phyloP scores from a whole-genome alignment of 176 grass and related monocot species.

The Oryza officinalis region DNA sequence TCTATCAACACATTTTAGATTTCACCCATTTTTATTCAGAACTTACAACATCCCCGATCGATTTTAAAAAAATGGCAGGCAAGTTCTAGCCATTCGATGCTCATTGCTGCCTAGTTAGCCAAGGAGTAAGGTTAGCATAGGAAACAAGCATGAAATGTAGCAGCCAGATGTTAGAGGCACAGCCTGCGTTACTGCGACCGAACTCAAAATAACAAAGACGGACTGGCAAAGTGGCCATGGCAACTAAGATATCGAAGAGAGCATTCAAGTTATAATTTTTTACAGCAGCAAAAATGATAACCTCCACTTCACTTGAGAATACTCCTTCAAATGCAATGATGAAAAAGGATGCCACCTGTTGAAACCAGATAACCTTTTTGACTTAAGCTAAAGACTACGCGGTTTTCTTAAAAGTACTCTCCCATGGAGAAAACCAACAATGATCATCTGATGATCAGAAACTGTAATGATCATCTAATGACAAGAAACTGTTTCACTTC shows the following conservation, averaged over 20 bases:
- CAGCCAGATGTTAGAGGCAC: too few species aligned
- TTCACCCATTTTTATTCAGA: too few species aligned
- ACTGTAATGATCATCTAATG: neutral
- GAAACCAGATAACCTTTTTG: conserved; percentile 1
- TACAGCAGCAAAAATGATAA: neutral
- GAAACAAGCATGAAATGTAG: too few species aligned
- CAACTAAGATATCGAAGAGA: neutral
- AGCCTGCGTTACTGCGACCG: too few species aligned
- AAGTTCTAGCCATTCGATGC: too few species aligned
- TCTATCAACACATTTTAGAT: too few species aligned
- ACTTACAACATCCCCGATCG: too few species aligned
- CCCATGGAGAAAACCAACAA: neutral
- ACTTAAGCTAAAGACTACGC: neutral
- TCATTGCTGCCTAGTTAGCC: too few species aligned
- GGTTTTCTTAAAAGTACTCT: conserved; percentile 25
- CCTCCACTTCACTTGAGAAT: conserved; percentile 5
- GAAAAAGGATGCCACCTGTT: neutral
- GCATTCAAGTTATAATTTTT: neutral
- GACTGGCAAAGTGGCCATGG: too few species aligned
- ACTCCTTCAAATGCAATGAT: neutral
- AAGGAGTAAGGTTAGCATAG: too few species aligned
- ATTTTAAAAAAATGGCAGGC: too few species aligned
- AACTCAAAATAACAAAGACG: too few species aligned
- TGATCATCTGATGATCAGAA: neutral
- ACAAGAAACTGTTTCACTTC: conserved; percentile 22